Evolutionary conservation across 306 rosid genomes (phyloP), one percentile per base, ranked within the genome.

Genomic region (Ormosia emarginata): DNA sequence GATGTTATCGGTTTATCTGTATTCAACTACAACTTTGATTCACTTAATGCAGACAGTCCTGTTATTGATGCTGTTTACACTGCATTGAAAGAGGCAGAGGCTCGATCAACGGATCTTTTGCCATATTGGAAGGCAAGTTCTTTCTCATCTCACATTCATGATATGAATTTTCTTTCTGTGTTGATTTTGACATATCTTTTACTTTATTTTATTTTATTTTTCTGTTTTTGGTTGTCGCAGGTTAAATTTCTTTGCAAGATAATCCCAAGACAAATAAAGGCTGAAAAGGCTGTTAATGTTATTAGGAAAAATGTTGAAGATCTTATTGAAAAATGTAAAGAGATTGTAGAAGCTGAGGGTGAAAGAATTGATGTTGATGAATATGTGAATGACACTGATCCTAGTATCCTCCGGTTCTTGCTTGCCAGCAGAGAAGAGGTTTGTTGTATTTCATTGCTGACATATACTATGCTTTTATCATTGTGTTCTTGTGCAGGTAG

Each of bases 341-440:
- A 80, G 79, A 93, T 95, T 41, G 98, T 93, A 70, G 99, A 93
- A 81, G 85, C 93, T 34, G 98, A 93, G 84, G 98, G 97, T 56
- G 99, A 95, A 84, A 88, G 92, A 62, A 92, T 93, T 6, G 88
- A 90, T 73, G 92, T 37, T 69, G 98, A 95, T 63, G 98, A 93
- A 74, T 93, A 95, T 81, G 85, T 95, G 66, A 93, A 93, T 64
- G 93, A 92, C 9, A 29, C 91, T 67, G 98, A 95, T 81, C 99
- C 97, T 66, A 93, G 98, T 88, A 90, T 95, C 79, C 97, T 95
- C 64, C 91, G 94, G 5, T 92, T 95, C 85, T 87, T 95, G 87
- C 97, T 93, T 63, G 98, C 94, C 49, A 95, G 97, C 90, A 87
- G 98, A 84, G 94, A 90, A 90, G 97, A 95, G 95, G 97, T 95